These are phyloP conservation scores for Acacia concinna DNA, from an alignment of 331 rosid genomes.

Conservation along the genomic window DNA sequence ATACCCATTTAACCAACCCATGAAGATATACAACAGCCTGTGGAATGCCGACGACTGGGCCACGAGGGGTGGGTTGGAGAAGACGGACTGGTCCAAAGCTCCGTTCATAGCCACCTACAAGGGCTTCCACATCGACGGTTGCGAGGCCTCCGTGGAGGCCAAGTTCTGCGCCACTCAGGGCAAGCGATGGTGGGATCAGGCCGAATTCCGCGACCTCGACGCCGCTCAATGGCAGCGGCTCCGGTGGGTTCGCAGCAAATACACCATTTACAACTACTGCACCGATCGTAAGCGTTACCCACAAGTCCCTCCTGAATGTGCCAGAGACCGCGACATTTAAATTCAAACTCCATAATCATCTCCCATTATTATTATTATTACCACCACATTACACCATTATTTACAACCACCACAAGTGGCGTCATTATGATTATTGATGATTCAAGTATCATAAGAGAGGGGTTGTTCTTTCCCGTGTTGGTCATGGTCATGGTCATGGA, in stretches of 20 bases:
- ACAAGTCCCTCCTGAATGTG: conserved; percentile 54
- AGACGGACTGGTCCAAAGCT: conserved; percentile 90
- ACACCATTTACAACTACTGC: conserved; percentile 88
- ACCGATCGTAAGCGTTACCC: conserved; percentile 66
- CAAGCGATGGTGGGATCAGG: conserved; percentile 84
- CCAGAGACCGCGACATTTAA: conserved; percentile 67
- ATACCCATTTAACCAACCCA: conserved; percentile 88
- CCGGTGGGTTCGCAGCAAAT: conserved; percentile 66
- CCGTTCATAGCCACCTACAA: conserved; percentile 78
- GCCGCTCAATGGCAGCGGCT: conserved; percentile 56
- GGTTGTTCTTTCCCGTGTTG: not conserved
- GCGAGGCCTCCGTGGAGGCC: conserved; percentile 79
- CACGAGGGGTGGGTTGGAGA: conserved; percentile 84
- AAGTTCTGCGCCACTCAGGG: conserved; percentile 75
- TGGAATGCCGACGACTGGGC: conserved; percentile 99
- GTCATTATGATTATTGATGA: not conserved
- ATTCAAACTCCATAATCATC: not conserved
- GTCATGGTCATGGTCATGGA: not conserved
- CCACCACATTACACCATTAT: not conserved
- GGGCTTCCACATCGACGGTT: conserved; percentile 83
- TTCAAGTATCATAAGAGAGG: not conserved
- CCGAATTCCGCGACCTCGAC: conserved; percentile 72
- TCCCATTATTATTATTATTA: not conserved
- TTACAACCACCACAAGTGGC: conserved; percentile 11
- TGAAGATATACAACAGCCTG: conserved; percentile 87